These are phyloP conservation scores for Stellera chamaejasme DNA, from an alignment of 345 rosid species.

Conservation along the genomic window DNA sequence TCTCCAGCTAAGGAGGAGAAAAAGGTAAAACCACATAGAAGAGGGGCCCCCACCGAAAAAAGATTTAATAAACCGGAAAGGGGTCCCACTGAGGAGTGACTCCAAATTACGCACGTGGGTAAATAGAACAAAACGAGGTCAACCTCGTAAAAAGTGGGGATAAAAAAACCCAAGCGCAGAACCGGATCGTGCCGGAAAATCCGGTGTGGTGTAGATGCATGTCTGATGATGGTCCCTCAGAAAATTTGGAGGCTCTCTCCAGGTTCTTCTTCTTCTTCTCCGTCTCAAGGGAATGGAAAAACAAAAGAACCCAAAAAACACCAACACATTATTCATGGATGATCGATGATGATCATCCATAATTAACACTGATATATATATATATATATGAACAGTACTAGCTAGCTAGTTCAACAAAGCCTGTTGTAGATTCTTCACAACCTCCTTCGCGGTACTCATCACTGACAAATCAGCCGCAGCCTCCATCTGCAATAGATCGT, in stretches of 20 bases:
- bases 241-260: background rate
- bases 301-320: background rate
- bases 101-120: constrained; percentile 8
- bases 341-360: no score
- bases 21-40: no score
- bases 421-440: constrained; percentile 39
- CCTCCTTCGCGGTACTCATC: constrained; percentile 31
- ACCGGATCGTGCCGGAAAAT: background rate
- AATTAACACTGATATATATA: no score
- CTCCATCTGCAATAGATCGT: constrained; percentile 46
- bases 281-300: background rate
- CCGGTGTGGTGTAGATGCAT: background rate
- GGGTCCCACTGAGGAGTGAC: background rate
- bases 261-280: constrained; percentile 1
- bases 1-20: no score
- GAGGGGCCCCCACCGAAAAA: no score
- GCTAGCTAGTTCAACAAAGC: constrained; percentile 11
- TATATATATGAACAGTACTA: no score
- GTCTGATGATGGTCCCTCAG: background rate
- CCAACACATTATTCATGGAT: background rate
- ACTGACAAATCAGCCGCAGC: constrained; percentile 25
- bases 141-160: constrained; percentile 14
- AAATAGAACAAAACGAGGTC: constrained; percentile 17
- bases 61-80: no score
- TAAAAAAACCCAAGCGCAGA: constrained; percentile 9